Conservation (phyloP, 495 filamentous ascomycete genomes). For the Xylaria palmicola region DNA sequence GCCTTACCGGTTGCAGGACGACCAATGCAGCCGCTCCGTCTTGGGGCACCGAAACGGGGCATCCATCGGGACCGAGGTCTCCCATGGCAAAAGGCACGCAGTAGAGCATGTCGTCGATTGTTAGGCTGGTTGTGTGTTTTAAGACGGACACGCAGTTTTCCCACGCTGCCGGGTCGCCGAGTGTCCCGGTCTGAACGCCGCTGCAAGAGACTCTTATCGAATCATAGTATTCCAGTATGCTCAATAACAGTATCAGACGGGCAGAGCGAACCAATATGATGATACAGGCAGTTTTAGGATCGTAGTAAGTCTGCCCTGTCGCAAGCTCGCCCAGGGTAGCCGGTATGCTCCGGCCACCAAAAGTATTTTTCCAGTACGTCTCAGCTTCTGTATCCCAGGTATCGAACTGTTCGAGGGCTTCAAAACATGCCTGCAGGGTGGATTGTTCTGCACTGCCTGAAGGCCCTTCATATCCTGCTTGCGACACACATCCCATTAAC, state of each 20-base stretch:
- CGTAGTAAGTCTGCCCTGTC: slow-evolving; percentile 11
- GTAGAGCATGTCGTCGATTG: slow-evolving; percentile 26
- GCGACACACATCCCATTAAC: not conserved
- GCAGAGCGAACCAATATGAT: slow-evolving; percentile 24
- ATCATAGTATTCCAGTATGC: slow-evolving; percentile 24
- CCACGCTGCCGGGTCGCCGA: slow-evolving; percentile 9
- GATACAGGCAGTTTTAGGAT: slow-evolving; percentile 25
- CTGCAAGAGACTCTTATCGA: not conserved
- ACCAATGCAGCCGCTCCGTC: slow-evolving; percentile 27
- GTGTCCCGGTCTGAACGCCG: not conserved
- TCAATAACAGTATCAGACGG: slow-evolving; percentile 22
- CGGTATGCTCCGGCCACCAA: slow-evolving; percentile 18
- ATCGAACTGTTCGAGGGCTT: slow-evolving; percentile 23
- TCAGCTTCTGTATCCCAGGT: slow-evolving; percentile 23
- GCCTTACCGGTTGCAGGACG: slow-evolving; percentile 21
- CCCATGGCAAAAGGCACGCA: slow-evolving; percentile 27
- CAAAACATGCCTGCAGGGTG: slow-evolving; percentile 18
- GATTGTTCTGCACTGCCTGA: not conserved
- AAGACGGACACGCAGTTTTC: slow-evolving; percentile 16
- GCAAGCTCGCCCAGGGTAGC: slow-evolving; percentile 21
- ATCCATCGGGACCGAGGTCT: slow-evolving; percentile 14
- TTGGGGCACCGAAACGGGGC: not conserved
- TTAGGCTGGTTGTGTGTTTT: not conserved
- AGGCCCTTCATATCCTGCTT: not conserved
- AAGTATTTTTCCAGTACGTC: slow-evolving; percentile 23